Percentiles rank a stretch among this genome's conserved stretches.
These are phyloP conservation scores for Cladophialophora carrionii DNA, from an alignment of 2,329 filamentous ascomycete species.

Conservation along the genomic window DNA sequence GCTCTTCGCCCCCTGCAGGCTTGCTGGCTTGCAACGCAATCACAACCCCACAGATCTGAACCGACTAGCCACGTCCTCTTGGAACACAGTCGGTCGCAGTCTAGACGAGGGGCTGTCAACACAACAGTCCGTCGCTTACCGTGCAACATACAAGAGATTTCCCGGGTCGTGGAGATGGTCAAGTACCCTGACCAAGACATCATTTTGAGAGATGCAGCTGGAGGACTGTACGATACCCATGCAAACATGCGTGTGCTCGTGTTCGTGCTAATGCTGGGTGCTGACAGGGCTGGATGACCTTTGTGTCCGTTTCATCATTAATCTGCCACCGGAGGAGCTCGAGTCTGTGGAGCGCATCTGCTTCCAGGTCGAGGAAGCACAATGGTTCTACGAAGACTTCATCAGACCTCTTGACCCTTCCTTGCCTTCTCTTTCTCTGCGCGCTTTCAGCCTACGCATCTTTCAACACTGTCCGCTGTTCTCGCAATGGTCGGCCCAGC, in stretches of 20 bases:
- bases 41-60: constrained; percentile 20
- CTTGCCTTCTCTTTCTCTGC: constrained; percentile 81
- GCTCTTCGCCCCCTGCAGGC: constrained; percentile 3
- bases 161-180: constrained; percentile 59
- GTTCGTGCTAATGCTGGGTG: constrained; percentile 18
- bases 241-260: constrained; percentile 3
- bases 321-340: constrained; percentile 88
- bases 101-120: constrained; percentile 25
- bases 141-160: constrained; percentile 14
- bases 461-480: constrained; percentile 93
- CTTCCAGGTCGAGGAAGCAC: constrained; percentile 98
- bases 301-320: constrained; percentile 97
- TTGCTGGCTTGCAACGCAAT: not conserved
- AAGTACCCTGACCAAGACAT: constrained; percentile 52
- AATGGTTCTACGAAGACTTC: constrained; percentile 99
- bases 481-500: constrained; percentile 74
- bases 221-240: constrained; percentile 70
- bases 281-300: constrained; percentile 87
- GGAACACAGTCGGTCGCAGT: constrained; percentile 8
- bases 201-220: constrained; percentile 71
- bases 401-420: constrained; percentile 85
- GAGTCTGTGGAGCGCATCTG: constrained; percentile 90
- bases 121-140: constrained; percentile 6
- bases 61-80: constrained; percentile 7
- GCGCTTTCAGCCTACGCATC: constrained; percentile 83